Percentiles rank a stretch among this genome's conserved stretches.
phyloP scores from a whole-genome alignment of 1,284 basidiomycete species.

The Vanrija sp. region DNA sequence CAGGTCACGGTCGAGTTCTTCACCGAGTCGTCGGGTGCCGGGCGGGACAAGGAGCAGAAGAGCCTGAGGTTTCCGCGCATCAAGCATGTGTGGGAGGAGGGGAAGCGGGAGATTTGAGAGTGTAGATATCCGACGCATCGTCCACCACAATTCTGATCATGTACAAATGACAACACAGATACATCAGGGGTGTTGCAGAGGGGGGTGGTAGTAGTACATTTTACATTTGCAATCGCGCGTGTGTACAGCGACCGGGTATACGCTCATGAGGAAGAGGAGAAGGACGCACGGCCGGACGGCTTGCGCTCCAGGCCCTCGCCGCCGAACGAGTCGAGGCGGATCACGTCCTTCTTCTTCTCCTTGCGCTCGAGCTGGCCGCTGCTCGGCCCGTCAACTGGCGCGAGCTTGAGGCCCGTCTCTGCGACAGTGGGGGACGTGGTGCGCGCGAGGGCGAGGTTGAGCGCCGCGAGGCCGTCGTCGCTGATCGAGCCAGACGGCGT shows the following conservation, averaged over 20 bases:
- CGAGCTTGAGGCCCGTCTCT: slow-evolving; percentile 28
- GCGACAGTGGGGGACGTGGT: slow-evolving; percentile 37
- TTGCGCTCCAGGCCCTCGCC: slow-evolving; percentile 37
- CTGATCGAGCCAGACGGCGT: slow-evolving; percentile 22
- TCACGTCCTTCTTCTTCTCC: slow-evolving; percentile 25
- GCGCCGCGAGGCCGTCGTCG: slow-evolving; percentile 17
- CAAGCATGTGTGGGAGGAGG: slow-evolving; percentile 43
- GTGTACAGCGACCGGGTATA: no score
- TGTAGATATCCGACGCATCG: no score
- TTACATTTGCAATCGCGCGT: no score
- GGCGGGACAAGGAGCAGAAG: slow-evolving; percentile 15
- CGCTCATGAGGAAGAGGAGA: no score
- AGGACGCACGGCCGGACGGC: slow-evolving; percentile 12
- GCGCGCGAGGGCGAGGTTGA: slow-evolving; percentile 7
- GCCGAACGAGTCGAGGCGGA: slow-evolving; percentile 37
- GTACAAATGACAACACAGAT: no score
- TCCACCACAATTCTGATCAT: no score
- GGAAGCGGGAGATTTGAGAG: slow-evolving; percentile 26
- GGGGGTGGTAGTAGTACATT: no score
- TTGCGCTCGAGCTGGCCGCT: slow-evolving; percentile 33
- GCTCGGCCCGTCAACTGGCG: slow-evolving; percentile 18
- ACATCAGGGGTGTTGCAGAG: no score
- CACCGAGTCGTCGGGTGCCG: slow-evolving; percentile 31
- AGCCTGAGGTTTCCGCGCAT: slow-evolving; percentile 45
- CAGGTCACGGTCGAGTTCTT: slow-evolving; percentile 48